Conservation (phyloP, 1,284 basidiomycete genomes). For the Ustilago bromivora region DNA sequence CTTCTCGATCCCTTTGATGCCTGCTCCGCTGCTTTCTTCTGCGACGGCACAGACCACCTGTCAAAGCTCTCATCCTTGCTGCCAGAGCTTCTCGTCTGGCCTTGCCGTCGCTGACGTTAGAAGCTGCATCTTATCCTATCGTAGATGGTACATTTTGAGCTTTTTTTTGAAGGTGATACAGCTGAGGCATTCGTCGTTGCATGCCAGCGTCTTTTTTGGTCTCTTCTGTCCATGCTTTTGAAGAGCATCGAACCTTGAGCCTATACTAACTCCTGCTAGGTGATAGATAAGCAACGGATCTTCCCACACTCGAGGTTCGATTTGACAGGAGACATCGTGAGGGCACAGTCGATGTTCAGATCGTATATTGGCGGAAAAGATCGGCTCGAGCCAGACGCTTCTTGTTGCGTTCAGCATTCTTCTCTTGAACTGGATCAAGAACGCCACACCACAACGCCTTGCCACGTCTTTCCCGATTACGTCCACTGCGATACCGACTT, state of each 20-base stretch:
- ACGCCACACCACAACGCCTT: conserved; percentile 3
- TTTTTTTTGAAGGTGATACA: not conserved
- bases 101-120: not conserved
- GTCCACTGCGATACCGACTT: not conserved
- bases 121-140: not conserved
- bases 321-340: not conserved
- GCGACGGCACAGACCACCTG: conserved; percentile 11
- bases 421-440: not conserved
- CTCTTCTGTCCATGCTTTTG: not conserved
- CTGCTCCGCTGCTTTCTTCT: not conserved
- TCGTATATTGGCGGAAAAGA: not conserved
- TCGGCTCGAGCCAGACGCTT: not conserved
- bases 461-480: not conserved
- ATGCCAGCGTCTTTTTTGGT: not conserved
- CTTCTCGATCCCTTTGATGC: not conserved
- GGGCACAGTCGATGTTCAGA: not conserved
- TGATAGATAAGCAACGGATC: not conserved
- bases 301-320: not conserved
- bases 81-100: not conserved
- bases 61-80: not conserved
- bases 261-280: not conserved
- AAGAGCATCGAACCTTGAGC: not conserved
- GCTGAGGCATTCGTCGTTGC: not conserved
- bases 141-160: not conserved
- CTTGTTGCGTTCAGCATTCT: not conserved